These are phyloP conservation scores for Yamadazyma atlantica DNA, from an alignment of 1,139 yeast genomes.

Conservation along the genomic window DNA sequence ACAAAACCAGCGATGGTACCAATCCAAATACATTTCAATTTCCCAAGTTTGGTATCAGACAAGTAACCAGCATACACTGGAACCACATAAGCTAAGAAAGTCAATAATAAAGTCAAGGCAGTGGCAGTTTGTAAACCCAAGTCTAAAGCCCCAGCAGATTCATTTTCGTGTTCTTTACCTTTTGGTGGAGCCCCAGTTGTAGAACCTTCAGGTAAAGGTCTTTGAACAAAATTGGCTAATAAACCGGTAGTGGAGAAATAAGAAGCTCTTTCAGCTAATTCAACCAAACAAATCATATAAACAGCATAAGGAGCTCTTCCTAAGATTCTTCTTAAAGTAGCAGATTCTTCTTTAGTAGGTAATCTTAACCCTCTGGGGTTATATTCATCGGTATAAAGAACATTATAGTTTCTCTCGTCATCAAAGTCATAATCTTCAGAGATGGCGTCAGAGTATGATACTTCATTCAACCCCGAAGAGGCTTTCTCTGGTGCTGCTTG, in stretches of 20 bases:
- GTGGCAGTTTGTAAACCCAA: conserved; percentile 40
- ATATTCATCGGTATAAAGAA: conserved; percentile 27
- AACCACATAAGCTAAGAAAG: conserved; percentile 42
- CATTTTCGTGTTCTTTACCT: conserved; percentile 23
- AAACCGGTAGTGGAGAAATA: conserved; percentile 44
- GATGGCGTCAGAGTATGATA: conserved; percentile 11
- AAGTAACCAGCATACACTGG: conserved; percentile 46
- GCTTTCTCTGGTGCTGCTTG: conserved; percentile 2
- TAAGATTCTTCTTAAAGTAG: conserved; percentile 40
- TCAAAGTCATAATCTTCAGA: conserved; percentile 24
- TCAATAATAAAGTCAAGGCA: conserved; percentile 37
- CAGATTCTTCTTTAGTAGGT: conserved; percentile 43
- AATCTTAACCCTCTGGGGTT: conserved; percentile 34
- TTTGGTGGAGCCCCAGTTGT: conserved; percentile 44
- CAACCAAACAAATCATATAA: conserved; percentile 42
- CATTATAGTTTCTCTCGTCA: conserved; percentile 25
- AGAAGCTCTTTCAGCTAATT: conserved; percentile 49
- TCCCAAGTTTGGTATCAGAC: conserved; percentile 43
- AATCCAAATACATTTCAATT: conserved; percentile 40
- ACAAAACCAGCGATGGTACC: conserved; percentile 41
- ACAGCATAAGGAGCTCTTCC: conserved; percentile 27
- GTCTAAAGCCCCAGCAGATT: conserved; percentile 43
- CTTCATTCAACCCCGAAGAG: conserved; percentile 8
- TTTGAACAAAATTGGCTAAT: conserved; percentile 43
- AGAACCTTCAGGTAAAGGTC: conserved; percentile 52